Base-by-base conservation (phyloP, 208 protist species). In the Crithidia brevicula region DNA sequence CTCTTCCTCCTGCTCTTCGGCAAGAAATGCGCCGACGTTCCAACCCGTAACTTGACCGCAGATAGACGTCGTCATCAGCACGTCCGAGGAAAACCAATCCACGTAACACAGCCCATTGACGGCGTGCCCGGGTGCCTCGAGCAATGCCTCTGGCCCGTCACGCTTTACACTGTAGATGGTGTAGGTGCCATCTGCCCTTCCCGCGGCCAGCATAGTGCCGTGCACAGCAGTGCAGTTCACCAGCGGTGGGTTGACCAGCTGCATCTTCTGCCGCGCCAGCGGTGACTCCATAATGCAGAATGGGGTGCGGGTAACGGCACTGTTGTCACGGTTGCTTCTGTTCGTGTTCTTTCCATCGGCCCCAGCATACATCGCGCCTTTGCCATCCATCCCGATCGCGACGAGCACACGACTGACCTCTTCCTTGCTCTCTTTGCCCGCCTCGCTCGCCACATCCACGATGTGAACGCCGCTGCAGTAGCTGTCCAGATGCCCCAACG, bases 11-110 rank as follows among this genome's bases (percentile, higher is more conserved):
- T 40, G 25, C 57, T 31, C 34, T 45, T 36, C 61, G 51, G 33
- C 49, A 13, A 90, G 36, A 22, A 82, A 83, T 3, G 23, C 68
- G 0, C 61, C 67, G 4, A 95, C 74, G 52, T 79, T 82, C 89
- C 89, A 95, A 13, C 74, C 74, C n/a, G 85, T 88, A 27, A 95
- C 51, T 15, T 92, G 83, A 4, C 89, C 89, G 46, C 89, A 92
- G 23, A 93, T 57, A 3, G 89, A 90, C 11, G 82, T 75, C 0
- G 89, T 93, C 22, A 95, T 50, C 13, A 92, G 76, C n/a, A 75
- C 59, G 20, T 51, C 53, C 15, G 51, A 28, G 5, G 45, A 23
- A 5, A 74, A 60, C 83, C 86, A 95, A 25, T 80, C 67, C 23
- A 89, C 77, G 45, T 83, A 74, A 43, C 79, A 85, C 22, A 95